Base-by-base conservation (phyloP, 768 basidiomycete genomes). In the Asterophora lycoperdoides region DNA sequence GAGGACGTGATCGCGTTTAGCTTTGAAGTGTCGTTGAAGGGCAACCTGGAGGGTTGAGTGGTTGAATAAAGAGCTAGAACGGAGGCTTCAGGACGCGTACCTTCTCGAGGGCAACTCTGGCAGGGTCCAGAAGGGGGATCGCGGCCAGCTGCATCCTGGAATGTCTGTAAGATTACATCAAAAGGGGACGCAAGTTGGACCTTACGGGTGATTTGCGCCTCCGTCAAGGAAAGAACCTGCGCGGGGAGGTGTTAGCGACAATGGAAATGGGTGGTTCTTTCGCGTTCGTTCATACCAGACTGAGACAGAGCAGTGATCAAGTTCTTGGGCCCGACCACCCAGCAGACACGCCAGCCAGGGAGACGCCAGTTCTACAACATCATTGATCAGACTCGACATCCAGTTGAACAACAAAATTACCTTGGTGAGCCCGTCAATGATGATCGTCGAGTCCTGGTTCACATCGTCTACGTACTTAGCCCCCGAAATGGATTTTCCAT, bases 391-490 rank as follows among this genome's bases (percentile, higher is more conserved):
- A 51, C 23, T 23, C 23, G 43, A 8, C 44, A 37, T 33, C 39
- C 26, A 38, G 9, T 45, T 15, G 8, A 26, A 20, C 15, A 20
- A 20, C 2, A 6, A 10, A 36, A 1, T 17, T 44, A 84, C 90
- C 78, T 95, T 97, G 4, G 93, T 96, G 42, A 96, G 76, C 33
- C 94, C 94, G 58, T 95, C 90, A 49, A 97, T 84, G 55, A 97
- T 83, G 48, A 95, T 71, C 40, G 89, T 76, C 0, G 89, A 73
- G 58, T 95, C 93, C 59, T 81, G 64, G 63, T 97, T 81, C 43
- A 97, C 94, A 58, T 96, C 86, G 15, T 94, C 81, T 37, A 97
- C 72, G 58, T 84, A 94, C 61, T 78, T 76, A 0, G 93, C 93
- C 0, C 87, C 88, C 8, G 89, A 92, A 23, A 95, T 64, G 8